Conservation (phyloP, 148 eudicot species). For the Cornus suecica region DNA sequence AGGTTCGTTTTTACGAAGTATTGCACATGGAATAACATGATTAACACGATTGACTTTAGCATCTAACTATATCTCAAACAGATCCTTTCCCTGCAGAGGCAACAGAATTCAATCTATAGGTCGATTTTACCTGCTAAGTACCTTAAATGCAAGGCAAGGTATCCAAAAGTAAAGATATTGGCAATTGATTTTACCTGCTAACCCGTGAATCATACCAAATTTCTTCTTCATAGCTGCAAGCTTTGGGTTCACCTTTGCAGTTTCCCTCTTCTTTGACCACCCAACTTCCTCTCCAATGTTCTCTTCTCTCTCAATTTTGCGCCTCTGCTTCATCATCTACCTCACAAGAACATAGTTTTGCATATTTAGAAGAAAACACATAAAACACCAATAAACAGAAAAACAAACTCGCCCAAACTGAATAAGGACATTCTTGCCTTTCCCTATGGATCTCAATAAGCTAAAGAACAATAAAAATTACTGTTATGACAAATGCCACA, state of each 20-base stretch:
- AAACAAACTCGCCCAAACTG: neutral
- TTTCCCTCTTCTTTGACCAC: slow-evolving; percentile 89
- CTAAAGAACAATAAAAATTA: neutral
- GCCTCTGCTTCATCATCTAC: slow-evolving; percentile 97
- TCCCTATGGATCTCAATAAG: neutral
- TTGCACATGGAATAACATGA: neutral
- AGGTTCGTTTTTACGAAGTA: neutral
- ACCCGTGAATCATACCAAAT: slow-evolving; percentile 93
- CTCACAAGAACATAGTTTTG: slow-evolving; percentile 18
- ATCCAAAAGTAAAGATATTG: slow-evolving; percentile 77
- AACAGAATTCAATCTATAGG: slow-evolving; percentile 33
- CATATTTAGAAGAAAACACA: slow-evolving; percentile 3
- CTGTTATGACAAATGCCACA: no score
- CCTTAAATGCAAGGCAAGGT: slow-evolving; percentile 95
- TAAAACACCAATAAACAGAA: neutral
- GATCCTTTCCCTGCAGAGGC: neutral
- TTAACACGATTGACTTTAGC: neutral
- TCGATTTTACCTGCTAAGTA: slow-evolving; percentile 77
- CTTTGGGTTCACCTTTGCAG: slow-evolving; percentile 75
- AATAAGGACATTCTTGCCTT: neutral
- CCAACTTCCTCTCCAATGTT: slow-evolving; percentile 94
- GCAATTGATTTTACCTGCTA: slow-evolving; percentile 84
- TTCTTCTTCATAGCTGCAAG: slow-evolving; percentile 95
- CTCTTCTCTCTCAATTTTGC: slow-evolving; percentile 90
- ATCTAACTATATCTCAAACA: neutral